phyloP scores from a whole-genome alignment of 164 flowering plant species.

The Amborella trichopoda region DNA sequence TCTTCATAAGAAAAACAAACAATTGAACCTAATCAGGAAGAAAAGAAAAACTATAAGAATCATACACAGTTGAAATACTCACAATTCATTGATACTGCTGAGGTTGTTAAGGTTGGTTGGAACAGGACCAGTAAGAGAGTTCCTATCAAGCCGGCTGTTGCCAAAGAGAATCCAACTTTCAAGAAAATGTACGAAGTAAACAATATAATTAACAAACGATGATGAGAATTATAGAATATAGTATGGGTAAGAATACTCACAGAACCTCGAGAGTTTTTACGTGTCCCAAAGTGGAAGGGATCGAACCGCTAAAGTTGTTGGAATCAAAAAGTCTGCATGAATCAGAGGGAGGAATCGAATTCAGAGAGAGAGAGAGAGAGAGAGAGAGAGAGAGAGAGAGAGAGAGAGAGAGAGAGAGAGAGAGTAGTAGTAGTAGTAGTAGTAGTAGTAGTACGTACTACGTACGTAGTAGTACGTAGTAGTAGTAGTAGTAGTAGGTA shows the following conservation, averaged over 20 bases:
- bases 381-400: neutral
- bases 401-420: neutral
- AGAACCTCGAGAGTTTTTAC: slow-evolving; percentile 32
- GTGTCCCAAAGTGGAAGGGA: slow-evolving; percentile 35
- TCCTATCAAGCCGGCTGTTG: slow-evolving; percentile 61
- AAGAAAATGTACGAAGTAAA: neutral
- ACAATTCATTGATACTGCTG: slow-evolving; percentile 32
- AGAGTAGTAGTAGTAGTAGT: no score
- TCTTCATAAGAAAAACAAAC: neutral
- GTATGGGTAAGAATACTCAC: slow-evolving; percentile 27
- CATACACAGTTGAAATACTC: slow-evolving; percentile 19
- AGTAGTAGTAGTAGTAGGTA: no score
- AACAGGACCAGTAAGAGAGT: slow-evolving; percentile 28
- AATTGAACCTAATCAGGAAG: neutral
- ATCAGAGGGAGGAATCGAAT: neutral
- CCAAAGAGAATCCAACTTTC: neutral
- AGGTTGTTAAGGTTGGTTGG: slow-evolving; percentile 54
- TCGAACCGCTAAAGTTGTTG: slow-evolving; percentile 28
- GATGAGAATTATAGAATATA: neutral
- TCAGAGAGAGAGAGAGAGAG: neutral
- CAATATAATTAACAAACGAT: neutral
- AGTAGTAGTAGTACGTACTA: no score
- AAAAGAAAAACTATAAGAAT: neutral
- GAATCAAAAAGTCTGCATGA: slow-evolving; percentile 31
- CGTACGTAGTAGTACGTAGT: no score